Evolutionary conservation across 2,329 filamentous ascomycete genomes (phyloP), one percentile per base, ranked within the genome.

Genomic region (Endoconidiophora laricicola): DNA sequence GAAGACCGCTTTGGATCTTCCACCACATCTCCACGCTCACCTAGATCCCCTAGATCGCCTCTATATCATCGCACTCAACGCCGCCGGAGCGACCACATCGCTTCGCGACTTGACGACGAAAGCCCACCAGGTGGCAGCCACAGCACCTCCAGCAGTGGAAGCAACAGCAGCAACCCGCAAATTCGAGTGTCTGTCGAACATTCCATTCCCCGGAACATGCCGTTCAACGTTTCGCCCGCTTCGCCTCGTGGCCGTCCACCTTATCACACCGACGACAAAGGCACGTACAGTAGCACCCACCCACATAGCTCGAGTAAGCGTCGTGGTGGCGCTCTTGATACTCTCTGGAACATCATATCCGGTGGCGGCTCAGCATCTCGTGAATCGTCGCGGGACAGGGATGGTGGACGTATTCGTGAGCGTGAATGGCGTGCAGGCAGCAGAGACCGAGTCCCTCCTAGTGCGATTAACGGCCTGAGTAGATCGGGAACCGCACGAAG

Each of bases 141-240:
- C 16, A 16, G 29, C 24, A 29, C 40, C 3, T 14, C 39, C 6
- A 37, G 26, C n/a, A 38, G 26, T 10, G 10, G n/a, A 4, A 29
- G 38, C 20, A 44, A 20, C 36, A 16, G 46, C n/a, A 37, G 33
- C 9, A 36, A 39, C 14, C 50, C 50, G 6, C 41, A 45, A 14
- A 52, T 52, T 18, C 46, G 43, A 16, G 36, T 52, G 3, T 52
- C 50, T 4, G 26, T 49, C 14, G 50, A 52, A 5, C 23, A 24
- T 7, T n/a, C 39, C 7, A n/a, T 18, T 14, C 9, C 24, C 7
- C 42, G 41, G 3, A 22, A 37, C 12, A 10, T 40, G 16, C 42
- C 50, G 16, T 49, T 33, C 23, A 36, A 42, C 7, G 39, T 46
- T 3, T 52, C 50, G 10, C 47, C 50, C 7, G 44, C 49, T 3